These are phyloP conservation scores for Daldinia childiae DNA, from an alignment of 495 filamentous ascomycete species.

Conservation along the genomic window DNA sequence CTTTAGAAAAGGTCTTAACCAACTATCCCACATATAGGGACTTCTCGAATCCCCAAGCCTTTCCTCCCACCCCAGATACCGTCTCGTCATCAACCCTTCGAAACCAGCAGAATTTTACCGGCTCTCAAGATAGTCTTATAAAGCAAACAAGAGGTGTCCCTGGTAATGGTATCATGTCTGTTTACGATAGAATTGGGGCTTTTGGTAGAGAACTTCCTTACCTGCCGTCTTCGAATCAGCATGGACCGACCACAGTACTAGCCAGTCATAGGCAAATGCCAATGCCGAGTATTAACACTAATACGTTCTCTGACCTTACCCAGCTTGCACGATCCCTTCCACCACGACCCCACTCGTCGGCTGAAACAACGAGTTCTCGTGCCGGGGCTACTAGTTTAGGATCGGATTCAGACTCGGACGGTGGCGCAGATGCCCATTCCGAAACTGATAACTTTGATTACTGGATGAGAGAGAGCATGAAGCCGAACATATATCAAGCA, in stretches of 20 bases:
- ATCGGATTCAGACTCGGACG: conserved; percentile 47
- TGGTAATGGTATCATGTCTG: conserved; percentile 2
- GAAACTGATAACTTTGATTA: conserved; percentile 53
- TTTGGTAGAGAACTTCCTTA: conserved; percentile 19
- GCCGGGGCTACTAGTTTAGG: conserved; percentile 51
- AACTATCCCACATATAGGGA: conserved; percentile 46
- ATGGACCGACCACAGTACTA: conserved; percentile 42
- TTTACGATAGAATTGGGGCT: conserved; percentile 14
- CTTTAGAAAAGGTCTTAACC: conserved; percentile 52
- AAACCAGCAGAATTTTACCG: conserved; percentile 38
- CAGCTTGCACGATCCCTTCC: conserved; percentile 41
- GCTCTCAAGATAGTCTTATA: conserved; percentile 44
- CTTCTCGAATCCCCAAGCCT: conserved; percentile 43
- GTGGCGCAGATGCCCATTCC: conserved; percentile 48
- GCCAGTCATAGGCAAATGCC: conserved; percentile 37
- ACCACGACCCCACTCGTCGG: conserved; percentile 47
- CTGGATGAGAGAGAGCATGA: conserved; percentile 57
- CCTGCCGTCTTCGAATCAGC: conserved; percentile 25
- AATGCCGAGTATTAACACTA: conserved; percentile 10
- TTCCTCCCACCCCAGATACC: conserved; percentile 66
- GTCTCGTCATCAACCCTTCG: conserved; percentile 61
- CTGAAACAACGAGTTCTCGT: conserved; percentile 43
- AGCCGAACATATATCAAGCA: conserved; percentile 45
- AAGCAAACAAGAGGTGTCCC: conserved; percentile 18
- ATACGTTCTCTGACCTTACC: conserved; percentile 34